These are phyloP conservation scores for Hypoxylon sp. DNA, from an alignment of 2,329 filamentous ascomycete genomes.

Conservation along the genomic window DNA sequence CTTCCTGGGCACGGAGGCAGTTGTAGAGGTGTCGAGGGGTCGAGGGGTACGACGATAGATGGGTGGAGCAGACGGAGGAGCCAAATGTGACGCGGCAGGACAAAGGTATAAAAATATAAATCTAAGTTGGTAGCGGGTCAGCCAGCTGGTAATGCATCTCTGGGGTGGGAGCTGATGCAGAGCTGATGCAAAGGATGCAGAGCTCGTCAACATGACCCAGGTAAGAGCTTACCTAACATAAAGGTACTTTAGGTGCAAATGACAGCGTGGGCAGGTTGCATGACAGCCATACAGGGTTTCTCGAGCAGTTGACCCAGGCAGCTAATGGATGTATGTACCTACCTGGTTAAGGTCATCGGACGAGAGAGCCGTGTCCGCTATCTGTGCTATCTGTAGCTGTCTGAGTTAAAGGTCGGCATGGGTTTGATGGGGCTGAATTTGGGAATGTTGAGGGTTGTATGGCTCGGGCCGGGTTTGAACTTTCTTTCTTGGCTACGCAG, in stretches of 20 bases:
- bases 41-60: not conserved
- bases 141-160: slow-evolving; percentile 20
- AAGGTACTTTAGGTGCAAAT: slow-evolving; percentile 13
- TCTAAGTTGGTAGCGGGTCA: not conserved
- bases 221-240: slow-evolving; percentile 6
- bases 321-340: too few species aligned
- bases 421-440: not conserved
- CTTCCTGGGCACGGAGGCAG: not conserved
- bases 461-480: not conserved
- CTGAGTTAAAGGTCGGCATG: not conserved
- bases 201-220: slow-evolving; percentile 18
- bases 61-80: slow-evolving; percentile 2
- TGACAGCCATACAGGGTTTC: slow-evolving; percentile 5
- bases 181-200: slow-evolving; percentile 10
- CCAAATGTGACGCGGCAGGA: not conserved
- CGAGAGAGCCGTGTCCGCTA: not conserved
- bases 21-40: slow-evolving; percentile 1
- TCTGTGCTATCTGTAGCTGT: not conserved
- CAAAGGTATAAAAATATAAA: slow-evolving; percentile 13
- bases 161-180: slow-evolving; percentile 14
- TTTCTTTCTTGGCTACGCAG: not conserved
- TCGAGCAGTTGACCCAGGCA: slow-evolving; percentile 1
- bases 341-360: slow-evolving; percentile 29
- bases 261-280: slow-evolving; percentile 6
- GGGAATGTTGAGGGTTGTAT: slow-evolving; percentile 1